Conservation (phyloP, 2,329 filamentous ascomycete genomes). For the Aspergillus pseudotamarii region DNA sequence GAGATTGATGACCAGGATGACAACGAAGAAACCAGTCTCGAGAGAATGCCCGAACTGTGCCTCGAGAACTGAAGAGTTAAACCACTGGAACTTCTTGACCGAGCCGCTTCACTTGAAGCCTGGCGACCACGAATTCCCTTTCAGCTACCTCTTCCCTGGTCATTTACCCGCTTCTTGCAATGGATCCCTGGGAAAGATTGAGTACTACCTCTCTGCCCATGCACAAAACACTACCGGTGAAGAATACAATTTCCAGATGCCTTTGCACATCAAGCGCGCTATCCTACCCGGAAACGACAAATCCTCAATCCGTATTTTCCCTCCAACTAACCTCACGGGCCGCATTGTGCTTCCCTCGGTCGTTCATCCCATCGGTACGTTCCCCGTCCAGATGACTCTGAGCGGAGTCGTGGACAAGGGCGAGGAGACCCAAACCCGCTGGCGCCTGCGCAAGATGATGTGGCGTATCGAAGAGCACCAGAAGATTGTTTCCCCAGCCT, state of each 20-base stretch:
- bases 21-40: conserved; percentile 80
- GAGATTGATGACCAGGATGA: conserved; percentile 68
- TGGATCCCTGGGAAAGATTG: conserved; percentile 70
- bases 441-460: conserved; percentile 86
- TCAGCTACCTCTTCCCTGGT: conserved; percentile 83
- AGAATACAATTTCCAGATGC: conserved; percentile 66
- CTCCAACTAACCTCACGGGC: conserved; percentile 89
- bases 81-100: conserved; percentile 76
- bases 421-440: conserved; percentile 72
- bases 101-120: conserved; percentile 46
- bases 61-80: conserved; percentile 71
- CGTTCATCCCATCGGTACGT: conserved; percentile 82
- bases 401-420: conserved; percentile 81
- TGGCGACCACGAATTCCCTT: conserved; percentile 79
- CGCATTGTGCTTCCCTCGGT: conserved; percentile 79
- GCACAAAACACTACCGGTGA: conserved; percentile 63
- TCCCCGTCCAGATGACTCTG: conserved; percentile 77
- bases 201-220: conserved; percentile 76
- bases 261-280: conserved; percentile 75
- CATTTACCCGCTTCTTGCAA: conserved; percentile 83
- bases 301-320: conserved; percentile 90
- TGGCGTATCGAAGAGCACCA: conserved; percentile 92
- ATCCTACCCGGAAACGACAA: conserved; percentile 79
- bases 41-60: conserved; percentile 77
- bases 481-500: conserved; percentile 77